phyloP scores from a whole-genome alignment of 495 filamentous ascomycete species.

The Aspergillus coremiiformis region DNA sequence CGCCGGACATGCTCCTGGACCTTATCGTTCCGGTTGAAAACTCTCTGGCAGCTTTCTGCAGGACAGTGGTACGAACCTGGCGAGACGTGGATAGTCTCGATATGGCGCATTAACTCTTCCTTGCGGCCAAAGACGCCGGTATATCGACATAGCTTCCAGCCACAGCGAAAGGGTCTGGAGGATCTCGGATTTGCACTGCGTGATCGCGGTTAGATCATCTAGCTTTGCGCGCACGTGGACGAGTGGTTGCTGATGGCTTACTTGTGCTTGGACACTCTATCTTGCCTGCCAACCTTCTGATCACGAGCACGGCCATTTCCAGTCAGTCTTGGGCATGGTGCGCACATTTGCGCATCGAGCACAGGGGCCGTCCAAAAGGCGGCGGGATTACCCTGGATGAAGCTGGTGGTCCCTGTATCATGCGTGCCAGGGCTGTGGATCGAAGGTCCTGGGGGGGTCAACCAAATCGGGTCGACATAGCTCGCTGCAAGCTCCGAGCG shows the following conservation, averaged over 20 bases:
- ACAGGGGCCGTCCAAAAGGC: neutral
- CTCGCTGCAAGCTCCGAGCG: neutral
- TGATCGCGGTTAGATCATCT: too few species aligned
- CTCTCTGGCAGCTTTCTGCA: neutral
- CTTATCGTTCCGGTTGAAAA: slow-evolving; percentile 17
- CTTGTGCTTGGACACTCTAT: neutral
- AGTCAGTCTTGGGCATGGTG: neutral
- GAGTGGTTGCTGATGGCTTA: neutral
- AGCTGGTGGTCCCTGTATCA: neutral
- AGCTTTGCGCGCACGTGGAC: too few species aligned
- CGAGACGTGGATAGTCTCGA: slow-evolving; percentile 13
- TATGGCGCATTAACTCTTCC: slow-evolving; percentile 14
- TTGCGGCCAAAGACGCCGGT: slow-evolving; percentile 9
- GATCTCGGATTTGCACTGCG: neutral
- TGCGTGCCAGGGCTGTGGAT: neutral
- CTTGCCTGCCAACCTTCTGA: neutral
- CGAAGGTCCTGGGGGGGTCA: neutral
- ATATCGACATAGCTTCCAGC: slow-evolving; percentile 13
- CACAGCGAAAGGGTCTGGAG: slow-evolving; percentile 3
- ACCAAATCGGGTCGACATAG: neutral
- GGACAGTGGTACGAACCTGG: slow-evolving; percentile 10
- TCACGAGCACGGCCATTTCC: too few species aligned
- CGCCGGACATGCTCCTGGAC: slow-evolving; percentile 9
- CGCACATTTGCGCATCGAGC: neutral
- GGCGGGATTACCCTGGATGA: neutral